phyloP scores from a whole-genome alignment of 1,284 basidiomycete genomes.

The Ganoderma lucidum region DNA sequence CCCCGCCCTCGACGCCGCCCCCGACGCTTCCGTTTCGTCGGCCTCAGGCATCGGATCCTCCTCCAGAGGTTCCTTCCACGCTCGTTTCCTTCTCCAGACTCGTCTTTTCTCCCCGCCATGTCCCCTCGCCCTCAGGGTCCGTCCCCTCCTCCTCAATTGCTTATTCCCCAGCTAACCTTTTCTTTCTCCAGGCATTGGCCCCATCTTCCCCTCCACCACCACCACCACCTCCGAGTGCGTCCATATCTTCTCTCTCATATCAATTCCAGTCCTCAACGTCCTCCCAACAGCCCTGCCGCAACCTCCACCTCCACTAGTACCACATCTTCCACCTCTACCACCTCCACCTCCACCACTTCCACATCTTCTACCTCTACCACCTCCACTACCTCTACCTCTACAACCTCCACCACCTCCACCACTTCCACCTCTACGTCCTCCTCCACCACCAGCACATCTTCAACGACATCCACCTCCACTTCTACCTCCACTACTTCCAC shows the following conservation, averaged over 20 bases:
- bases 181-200: background rate
- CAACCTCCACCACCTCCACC: slow-evolving; percentile 30
- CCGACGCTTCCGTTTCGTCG: slow-evolving; percentile 4
- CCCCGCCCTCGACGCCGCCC: slow-evolving; percentile 3
- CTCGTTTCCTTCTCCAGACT: background rate
- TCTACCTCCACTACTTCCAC: slow-evolving; percentile 12
- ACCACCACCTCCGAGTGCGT: background rate
- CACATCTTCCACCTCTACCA: slow-evolving; percentile 4
- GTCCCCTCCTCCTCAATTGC: background rate
- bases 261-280: background rate
- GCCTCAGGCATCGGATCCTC: slow-evolving; percentile 2
- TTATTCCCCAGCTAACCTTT: background rate
- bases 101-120: background rate
- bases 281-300: slow-evolving; percentile 20
- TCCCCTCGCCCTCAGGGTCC: slow-evolving; percentile 3
- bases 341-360: slow-evolving; percentile 11
- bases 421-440: slow-evolving; percentile 19
- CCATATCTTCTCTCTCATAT: background rate
- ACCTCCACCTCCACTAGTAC: slow-evolving; percentile 15
- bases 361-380: slow-evolving; percentile 15
- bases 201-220: background rate
- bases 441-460: slow-evolving; percentile 18
- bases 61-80: background rate
- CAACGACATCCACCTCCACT: slow-evolving; percentile 14
- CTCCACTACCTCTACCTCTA: slow-evolving; percentile 27